These are phyloP conservation scores for Gossypium bickii DNA, from an alignment of 345 rosid species.

Conservation along the genomic window DNA sequence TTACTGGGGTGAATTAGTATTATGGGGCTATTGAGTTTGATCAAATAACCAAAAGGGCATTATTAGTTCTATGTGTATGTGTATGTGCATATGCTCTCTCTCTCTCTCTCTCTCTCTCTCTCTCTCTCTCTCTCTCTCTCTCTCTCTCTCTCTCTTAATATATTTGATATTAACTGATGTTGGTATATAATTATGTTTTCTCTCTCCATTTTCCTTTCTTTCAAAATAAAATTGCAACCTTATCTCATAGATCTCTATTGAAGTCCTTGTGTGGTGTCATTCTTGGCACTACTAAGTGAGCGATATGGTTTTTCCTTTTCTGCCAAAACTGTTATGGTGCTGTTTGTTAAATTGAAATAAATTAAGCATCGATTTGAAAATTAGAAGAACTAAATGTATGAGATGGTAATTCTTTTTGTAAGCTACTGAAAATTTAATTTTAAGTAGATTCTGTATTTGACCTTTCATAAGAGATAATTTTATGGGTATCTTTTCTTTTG, in stretches of 20 bases:
- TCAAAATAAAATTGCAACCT: not conserved
- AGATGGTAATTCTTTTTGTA: not conserved
- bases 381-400: not conserved
- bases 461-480: not conserved
- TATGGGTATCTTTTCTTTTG: not conserved
- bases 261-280: not conserved
- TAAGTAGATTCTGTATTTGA: not conserved
- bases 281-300: not conserved
- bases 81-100: not conserved
- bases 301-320: not conserved
- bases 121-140: no score
- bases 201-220: not conserved
- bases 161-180: not conserved
- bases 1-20: not conserved
- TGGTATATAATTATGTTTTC: not conserved
- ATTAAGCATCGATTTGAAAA: not conserved
- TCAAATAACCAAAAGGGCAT: not conserved
- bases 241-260: not conserved
- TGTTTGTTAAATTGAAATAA: not conserved
- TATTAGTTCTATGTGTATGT: not conserved
- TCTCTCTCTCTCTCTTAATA: no score
- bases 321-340: not conserved
- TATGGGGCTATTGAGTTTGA: not conserved
- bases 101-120: no score
- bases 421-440: not conserved